A percentile compares a stretch with the other conserved stretches of the same genome.
These are phyloP conservation scores for Nakaseomyces glabratus DNA, from an alignment of 1,139 yeast genomes.

Conservation along the genomic window DNA sequence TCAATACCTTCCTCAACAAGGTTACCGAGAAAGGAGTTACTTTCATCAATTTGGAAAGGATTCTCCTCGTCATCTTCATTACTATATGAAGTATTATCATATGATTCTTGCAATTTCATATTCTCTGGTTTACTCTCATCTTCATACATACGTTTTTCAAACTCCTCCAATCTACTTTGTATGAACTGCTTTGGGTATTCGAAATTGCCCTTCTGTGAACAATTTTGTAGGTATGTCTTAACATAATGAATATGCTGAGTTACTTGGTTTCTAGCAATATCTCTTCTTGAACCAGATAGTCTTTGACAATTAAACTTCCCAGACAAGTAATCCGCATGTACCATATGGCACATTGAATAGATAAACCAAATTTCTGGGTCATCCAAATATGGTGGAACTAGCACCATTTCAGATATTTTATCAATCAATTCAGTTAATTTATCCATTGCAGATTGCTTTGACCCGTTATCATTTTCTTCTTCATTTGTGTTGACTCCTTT, in stretches of 20 bases:
- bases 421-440: slow-evolving; percentile 20
- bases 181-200: slow-evolving; percentile 17
- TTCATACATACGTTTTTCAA: slow-evolving; percentile 16
- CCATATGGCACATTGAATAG: slow-evolving; percentile 23
- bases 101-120: not conserved
- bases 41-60: slow-evolving; percentile 5
- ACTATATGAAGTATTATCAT: too few species aligned
- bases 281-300: slow-evolving; percentile 17
- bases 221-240: slow-evolving; percentile 16
- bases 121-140: slow-evolving; percentile 1
- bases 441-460: slow-evolving; percentile 7
- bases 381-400: slow-evolving; percentile 30
- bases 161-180: slow-evolving; percentile 16
- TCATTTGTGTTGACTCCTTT: slow-evolving; percentile 5
- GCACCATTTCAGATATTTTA: slow-evolving; percentile 22
- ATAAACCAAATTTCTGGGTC: slow-evolving; percentile 29
- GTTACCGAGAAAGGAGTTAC: slow-evolving; percentile 1
- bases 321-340: slow-evolving; percentile 24
- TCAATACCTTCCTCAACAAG: slow-evolving; percentile 3
- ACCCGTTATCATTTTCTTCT: slow-evolving; percentile 6
- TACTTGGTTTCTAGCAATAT: slow-evolving; percentile 22
- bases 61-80: slow-evolving; percentile 1
- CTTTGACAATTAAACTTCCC: slow-evolving; percentile 9
- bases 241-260: slow-evolving; percentile 20
- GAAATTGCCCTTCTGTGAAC: slow-evolving; percentile 17